Percentiles rank a stretch among this genome's conserved stretches.
Evolutionary conservation across 2,329 filamentous ascomycete genomes (phyloP).

Genomic region (Ascochyta pisi): DNA sequence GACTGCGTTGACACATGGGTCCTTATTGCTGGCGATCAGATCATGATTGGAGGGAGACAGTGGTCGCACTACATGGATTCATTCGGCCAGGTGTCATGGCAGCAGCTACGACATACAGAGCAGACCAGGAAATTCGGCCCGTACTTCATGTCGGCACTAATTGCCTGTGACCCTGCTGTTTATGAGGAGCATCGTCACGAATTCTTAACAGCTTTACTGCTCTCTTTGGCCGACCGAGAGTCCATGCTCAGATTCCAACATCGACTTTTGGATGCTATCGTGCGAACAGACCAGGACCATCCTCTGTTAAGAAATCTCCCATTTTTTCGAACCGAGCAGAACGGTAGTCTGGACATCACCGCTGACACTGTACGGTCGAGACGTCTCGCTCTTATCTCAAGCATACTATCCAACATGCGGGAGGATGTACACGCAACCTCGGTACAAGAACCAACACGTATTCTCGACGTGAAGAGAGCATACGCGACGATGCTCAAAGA

Average conservation of each 20-base stretch:
- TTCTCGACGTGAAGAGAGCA: constrained; percentile 50
- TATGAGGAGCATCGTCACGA: constrained; percentile 55
- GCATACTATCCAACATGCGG: constrained; percentile 66
- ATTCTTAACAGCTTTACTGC: constrained; percentile 62
- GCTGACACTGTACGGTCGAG: constrained; percentile 61
- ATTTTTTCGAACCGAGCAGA: constrained; percentile 54
- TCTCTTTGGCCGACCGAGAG: constrained; percentile 64
- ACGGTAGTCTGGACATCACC: constrained; percentile 55
- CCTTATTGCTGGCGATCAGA: constrained; percentile 55
- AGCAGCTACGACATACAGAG: constrained; percentile 54
- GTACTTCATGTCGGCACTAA: constrained; percentile 53
- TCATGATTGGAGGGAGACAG: constrained; percentile 53
- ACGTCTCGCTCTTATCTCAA: constrained; percentile 63
- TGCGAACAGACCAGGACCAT: constrained; percentile 56
- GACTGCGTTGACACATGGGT: constrained; percentile 64
- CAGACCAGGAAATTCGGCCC: constrained; percentile 55
- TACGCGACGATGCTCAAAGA: constrained; percentile 61
- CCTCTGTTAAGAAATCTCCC: constrained; percentile 64
- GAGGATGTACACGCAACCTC: constrained; percentile 51
- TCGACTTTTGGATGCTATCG: constrained; percentile 60
- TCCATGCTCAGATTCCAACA: constrained; percentile 68
- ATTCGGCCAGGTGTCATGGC: constrained; percentile 61
- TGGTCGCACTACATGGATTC: constrained; percentile 65
- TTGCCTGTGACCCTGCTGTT: constrained; percentile 49
- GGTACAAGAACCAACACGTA: constrained; percentile 36